phyloP scores from a whole-genome alignment of 345 rosid genomes.

The Chamaenerion angustifolium region DNA sequence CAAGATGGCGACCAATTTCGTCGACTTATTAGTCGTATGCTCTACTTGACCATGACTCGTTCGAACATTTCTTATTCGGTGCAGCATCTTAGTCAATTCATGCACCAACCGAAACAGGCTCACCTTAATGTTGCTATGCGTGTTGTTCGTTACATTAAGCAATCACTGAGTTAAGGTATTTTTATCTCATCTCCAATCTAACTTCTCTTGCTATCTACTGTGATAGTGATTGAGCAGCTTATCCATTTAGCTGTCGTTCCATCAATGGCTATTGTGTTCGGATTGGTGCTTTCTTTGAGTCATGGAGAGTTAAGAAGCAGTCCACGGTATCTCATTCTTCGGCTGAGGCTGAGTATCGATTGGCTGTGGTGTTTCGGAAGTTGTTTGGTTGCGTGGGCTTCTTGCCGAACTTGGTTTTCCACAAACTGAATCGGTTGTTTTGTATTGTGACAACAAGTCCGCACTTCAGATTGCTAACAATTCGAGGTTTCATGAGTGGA shows the following conservation, averaged over 20 bases:
- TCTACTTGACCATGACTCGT: not conserved
- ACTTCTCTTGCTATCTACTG: not conserved
- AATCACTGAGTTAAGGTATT: not conserved
- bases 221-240: not conserved
- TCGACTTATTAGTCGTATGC: not conserved
- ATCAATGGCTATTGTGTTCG: not conserved
- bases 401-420: not conserved
- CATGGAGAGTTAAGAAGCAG: not conserved
- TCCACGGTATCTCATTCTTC: not conserved
- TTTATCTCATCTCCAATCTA: not conserved
- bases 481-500: not conserved
- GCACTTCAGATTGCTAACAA: not conserved
- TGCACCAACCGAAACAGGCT: not conserved
- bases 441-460: not conserved
- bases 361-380: not conserved
- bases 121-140: not conserved
- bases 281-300: not conserved
- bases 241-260: not conserved
- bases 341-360: constrained; percentile 2
- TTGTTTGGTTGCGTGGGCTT: not conserved
- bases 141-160: not conserved
- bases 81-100: not conserved
- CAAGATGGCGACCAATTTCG: not conserved
- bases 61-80: not conserved
- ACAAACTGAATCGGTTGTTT: not conserved